Percentiles rank a stretch among this genome's conserved stretches.
These are phyloP conservation scores for Sporothrix inflata DNA, from an alignment of 2,329 filamentous ascomycete genomes.

Conservation along the genomic window DNA sequence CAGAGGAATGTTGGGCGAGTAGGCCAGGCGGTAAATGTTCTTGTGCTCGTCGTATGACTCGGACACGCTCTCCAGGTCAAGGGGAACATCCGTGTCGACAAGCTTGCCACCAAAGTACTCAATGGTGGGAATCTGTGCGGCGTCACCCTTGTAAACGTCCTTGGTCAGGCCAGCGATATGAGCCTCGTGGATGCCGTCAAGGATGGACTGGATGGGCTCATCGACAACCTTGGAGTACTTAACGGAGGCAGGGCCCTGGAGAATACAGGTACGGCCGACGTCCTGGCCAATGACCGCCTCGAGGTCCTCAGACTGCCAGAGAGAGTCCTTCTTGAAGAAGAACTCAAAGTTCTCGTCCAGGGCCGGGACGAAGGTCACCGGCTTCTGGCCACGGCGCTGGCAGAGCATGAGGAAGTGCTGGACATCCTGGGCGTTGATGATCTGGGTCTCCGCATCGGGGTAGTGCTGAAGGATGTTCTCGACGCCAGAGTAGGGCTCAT, in stretches of 20 bases:
- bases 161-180: conserved; percentile 80
- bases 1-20: conserved; percentile 71
- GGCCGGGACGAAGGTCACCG: conserved; percentile 92
- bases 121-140: conserved; percentile 75
- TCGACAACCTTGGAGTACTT: conserved; percentile 89
- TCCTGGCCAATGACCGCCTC: conserved; percentile 96
- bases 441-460: conserved; percentile 82
- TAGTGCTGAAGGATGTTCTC: conserved; percentile 81
- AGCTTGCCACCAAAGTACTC: conserved; percentile 96
- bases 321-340: conserved; percentile 99
- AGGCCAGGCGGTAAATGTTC: conserved; percentile 81
- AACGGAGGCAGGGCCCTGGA: conserved; percentile 91
- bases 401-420: conserved; percentile 95
- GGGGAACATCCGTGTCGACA: conserved; percentile 69
- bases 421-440: conserved; percentile 97
- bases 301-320: conserved; percentile 98
- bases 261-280: conserved; percentile 91
- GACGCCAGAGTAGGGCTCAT: conserved; percentile 77
- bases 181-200: conserved; percentile 84
- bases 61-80: conserved; percentile 79
- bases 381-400: conserved; percentile 91
- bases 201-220: conserved; percentile 92
- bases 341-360: conserved; percentile 98
- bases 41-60: conserved; percentile 79
- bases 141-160: conserved; percentile 78